Base-by-base conservation (phyloP, 1,139 yeast genomes). In the Nakaseomyces glabratus region DNA sequence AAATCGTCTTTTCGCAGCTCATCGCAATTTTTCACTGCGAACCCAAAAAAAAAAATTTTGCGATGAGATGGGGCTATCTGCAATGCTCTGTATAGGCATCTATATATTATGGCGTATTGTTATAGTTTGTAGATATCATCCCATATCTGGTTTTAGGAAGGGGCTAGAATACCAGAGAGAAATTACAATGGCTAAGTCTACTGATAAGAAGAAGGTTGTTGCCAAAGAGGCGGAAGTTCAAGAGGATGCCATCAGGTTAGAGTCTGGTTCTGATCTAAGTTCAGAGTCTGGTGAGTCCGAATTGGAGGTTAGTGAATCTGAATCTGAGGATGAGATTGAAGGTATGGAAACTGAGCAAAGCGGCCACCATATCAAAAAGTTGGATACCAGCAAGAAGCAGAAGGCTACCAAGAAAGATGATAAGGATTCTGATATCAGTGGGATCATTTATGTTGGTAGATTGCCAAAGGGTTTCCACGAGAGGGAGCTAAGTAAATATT, bases 401-500 rank as follows among this genome's bases (percentile, higher is more conserved):
- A 37, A 36, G 16, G 21, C 21, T 7, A 39, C 44, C 23, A 49
- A 45, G 30, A 50, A 48, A 21, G 43, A 40, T 22, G 35, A 39
- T 35, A 34, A 37, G 22, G 11, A 45, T 20, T 20, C 11, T 5
- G 30, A 20, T 17, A 18, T 26, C 14, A 26, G 30, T 18, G 30
- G 30, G 21, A 84, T 85, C 36, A 66, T 90, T 43, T 90, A 88
- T 60, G 71, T 90, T 31, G 96, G 97, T 35, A 76, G 97, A 57
- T 71, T 90, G 46, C 98, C 98, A 28, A 77, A 79, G 48, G 95
- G 95, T 35, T 86, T 90, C 65, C 79, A 85, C 52, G 97, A 90
- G 60, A 66, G 63, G 26, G 95, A 90, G 62, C 42, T 65, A 35
- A 70, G 70, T 45, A 71, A 73, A 51, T 90, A 90, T 62, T 90